Evolutionary conservation across 1,139 yeast species (phyloP), one percentile per base, ranked within the genome.

Genomic region (Geotrichum candidum): DNA sequence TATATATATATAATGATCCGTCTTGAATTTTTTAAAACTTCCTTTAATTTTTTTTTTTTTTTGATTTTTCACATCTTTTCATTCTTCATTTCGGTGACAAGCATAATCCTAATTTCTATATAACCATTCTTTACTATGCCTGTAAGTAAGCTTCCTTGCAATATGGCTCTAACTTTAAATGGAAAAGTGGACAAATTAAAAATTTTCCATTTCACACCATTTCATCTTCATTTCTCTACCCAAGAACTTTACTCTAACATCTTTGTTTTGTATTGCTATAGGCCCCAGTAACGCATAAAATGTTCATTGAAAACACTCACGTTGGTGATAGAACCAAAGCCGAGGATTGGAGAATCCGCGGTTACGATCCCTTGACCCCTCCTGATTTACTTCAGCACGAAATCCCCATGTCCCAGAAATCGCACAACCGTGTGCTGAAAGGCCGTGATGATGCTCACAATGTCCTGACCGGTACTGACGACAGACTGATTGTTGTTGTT

Each of bases 331-430:
- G 58, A 29, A 53, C 85, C 70, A 90, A 87, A 73, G 84, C 86
- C 77, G 97, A 91, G 76, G 97, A 91, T 72, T 84, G 92, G 65
- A 84, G 96, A 77, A 90, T 91, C 73, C 79, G 84, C 64, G 96
- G 96, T 64, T 91, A 90, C 83, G 95, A 90, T 70, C 97, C 97
- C 29, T 79, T 91, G 67, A 86, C 90, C 54, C 87, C 97, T 0
- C 98, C 98, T 59, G 96, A 90, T 57, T 80, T 90, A 63, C 79
- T 91, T 61, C 92, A 88, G 72, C 84, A 84, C 67, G 96, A 91
- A 73, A 83, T 88, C 66, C 88, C 87, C 64, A 88, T 94, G 54
- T 77, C 88, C 13, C 78, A 79, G 60, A 76, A 75, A 59, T 81
- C 92, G 48, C 78, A 84, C 65, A 83, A 82, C 64, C 86, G 90